These are phyloP conservation scores for Sinapis alba DNA, from an alignment of 441 rosid species.

Conservation along the genomic window DNA sequence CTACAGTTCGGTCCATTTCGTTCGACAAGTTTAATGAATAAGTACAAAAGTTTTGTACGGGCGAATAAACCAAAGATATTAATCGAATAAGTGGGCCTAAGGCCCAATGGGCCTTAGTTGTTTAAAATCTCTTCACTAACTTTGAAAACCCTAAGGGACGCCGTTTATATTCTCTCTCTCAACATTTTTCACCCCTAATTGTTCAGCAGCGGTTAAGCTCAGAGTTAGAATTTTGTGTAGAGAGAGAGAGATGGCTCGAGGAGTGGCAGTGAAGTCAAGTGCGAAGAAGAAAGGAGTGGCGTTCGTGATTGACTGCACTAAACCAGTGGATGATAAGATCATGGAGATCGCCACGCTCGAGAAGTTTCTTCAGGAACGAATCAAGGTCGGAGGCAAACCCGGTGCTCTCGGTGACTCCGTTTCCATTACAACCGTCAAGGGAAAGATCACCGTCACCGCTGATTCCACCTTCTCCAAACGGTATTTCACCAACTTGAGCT, in stretches of 20 bases:
- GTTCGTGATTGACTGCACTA: slow-evolving; percentile 75
- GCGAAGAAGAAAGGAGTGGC: slow-evolving; percentile 83
- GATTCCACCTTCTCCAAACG: slow-evolving; percentile 74
- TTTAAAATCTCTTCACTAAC: not conserved
- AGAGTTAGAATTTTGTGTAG: not conserved
- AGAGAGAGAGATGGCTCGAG: slow-evolving; percentile 54
- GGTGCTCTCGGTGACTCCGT: slow-evolving; percentile 81
- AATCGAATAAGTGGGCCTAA: not conserved
- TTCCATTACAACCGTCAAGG: slow-evolving; percentile 55
- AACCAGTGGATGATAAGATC: slow-evolving; percentile 93
- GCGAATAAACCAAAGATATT: not conserved
- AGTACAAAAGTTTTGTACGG: too few relatives aligned
- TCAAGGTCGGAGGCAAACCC: slow-evolving; percentile 85
- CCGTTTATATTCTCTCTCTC: slow-evolving; percentile 2
- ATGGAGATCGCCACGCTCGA: slow-evolving; percentile 91
- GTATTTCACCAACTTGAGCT: slow-evolving; percentile 28
- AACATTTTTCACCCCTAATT: not conserved
- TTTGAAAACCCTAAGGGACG: slow-evolving; percentile 7
- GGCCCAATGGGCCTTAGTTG: not conserved
- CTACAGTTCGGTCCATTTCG: not conserved
- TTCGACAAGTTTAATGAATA: not conserved
- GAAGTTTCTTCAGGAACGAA: slow-evolving; percentile 88
- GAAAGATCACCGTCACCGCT: slow-evolving; percentile 66
- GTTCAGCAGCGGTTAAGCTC: not conserved
- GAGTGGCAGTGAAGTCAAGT: slow-evolving; percentile 46